Evolutionary conservation across 2,329 filamentous ascomycete genomes (phyloP).

Genomic region (Venturia pyrina): DNA sequence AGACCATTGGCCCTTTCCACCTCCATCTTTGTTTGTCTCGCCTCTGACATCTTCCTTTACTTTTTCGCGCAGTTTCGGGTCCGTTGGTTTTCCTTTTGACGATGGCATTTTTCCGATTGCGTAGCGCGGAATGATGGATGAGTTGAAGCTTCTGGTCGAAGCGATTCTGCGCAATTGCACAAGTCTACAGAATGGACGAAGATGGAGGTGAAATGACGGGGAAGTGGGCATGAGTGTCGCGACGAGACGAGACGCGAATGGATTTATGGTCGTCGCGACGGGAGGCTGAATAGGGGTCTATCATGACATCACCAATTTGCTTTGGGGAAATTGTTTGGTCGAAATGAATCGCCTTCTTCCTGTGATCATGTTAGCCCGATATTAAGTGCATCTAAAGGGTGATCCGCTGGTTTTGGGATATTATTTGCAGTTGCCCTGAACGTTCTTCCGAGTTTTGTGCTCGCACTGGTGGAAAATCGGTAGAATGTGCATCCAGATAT

Average conservation of each 20-base stretch:
- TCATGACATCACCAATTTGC: conserved; percentile 3
- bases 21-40: conserved; percentile 35
- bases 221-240: not conserved
- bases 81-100: conserved; percentile 36
- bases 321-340: not conserved
- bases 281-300: conserved; percentile 3
- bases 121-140: not conserved
- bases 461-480: not conserved
- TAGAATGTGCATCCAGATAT: not conserved
- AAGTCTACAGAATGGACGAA: not conserved
- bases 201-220: not conserved
- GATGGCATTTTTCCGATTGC: conserved; percentile 25
- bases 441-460: not conserved
- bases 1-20: conserved; percentile 37
- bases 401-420: not conserved
- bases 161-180: not conserved
- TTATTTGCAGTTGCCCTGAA: not conserved
- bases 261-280: not conserved
- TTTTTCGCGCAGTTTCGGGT: conserved; percentile 34
- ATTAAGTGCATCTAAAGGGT: not conserved
- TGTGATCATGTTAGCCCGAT: not conserved
- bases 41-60: conserved; percentile 37
- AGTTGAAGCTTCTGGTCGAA: not conserved
- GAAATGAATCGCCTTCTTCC: not conserved
- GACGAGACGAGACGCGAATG: not conserved